These are phyloP conservation scores for Phytophthora boehmeriae DNA, from an alignment of 352 stramenopile genomes.

Conservation along the genomic window DNA sequence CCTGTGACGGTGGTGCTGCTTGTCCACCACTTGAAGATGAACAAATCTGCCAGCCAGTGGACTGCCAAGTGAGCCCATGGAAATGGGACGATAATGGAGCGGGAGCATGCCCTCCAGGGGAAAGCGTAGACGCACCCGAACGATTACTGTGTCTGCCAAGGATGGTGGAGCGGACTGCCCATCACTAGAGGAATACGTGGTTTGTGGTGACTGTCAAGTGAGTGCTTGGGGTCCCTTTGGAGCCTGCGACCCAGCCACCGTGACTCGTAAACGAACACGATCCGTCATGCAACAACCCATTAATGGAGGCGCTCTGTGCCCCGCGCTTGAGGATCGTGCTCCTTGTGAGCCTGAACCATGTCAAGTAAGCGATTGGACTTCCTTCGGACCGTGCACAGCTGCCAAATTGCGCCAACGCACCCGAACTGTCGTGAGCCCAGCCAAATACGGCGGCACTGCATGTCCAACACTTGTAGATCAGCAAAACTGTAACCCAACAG, in stretches of 20 bases:
- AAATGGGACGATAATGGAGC: conserved; percentile 49
- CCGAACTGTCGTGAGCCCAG: conserved; percentile 43
- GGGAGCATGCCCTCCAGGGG: conserved; percentile 36
- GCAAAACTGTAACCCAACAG: conserved; percentile 68
- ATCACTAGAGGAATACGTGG: conserved; percentile 32
- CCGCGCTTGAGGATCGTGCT: conserved; percentile 39
- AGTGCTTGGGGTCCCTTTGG: conserved; percentile 54
- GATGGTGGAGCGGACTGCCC: conserved; percentile 44
- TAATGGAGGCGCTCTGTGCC: conserved; percentile 58
- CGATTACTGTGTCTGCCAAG: conserved; percentile 24
- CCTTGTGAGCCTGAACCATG: conserved; percentile 59
- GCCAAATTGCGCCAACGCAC: conserved; percentile 46
- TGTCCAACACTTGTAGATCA: conserved; percentile 50
- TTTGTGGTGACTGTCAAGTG: conserved; percentile 60
- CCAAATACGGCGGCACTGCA: conserved; percentile 49
- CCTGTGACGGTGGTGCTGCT: conserved; percentile 40
- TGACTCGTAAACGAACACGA: conserved; percentile 51
- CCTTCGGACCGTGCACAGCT: conserved; percentile 45
- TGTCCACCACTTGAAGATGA: conserved; percentile 59
- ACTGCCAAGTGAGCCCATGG: conserved; percentile 65
- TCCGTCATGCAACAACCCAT: conserved; percentile 49
- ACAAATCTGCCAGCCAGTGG: conserved; percentile 54
- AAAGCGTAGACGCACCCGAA: conserved; percentile 33
- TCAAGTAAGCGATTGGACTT: conserved; percentile 54
- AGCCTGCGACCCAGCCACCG: conserved; percentile 31